Evolutionary conservation across 2,329 filamentous ascomycete genomes (phyloP).

Genomic region (Fusarium veterinarium): DNA sequence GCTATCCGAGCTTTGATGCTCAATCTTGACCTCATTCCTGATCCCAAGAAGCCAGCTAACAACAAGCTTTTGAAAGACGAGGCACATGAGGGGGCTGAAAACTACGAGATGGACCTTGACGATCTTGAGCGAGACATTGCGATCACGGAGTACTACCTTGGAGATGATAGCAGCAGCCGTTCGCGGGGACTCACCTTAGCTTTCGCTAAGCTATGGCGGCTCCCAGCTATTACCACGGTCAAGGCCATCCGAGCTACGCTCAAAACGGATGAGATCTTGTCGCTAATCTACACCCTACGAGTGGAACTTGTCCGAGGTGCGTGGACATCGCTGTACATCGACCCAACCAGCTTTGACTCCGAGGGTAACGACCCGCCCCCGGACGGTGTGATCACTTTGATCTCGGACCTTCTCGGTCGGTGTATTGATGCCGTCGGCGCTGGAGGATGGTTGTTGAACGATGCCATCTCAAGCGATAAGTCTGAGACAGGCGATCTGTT

Average conservation of each 20-base stretch:
- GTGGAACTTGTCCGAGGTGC: constrained; percentile 79
- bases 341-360: constrained; percentile 61
- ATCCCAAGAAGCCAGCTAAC: constrained; percentile 49
- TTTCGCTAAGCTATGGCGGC: constrained; percentile 75
- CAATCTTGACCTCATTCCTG: constrained; percentile 71
- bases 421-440: constrained; percentile 81
- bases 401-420: constrained; percentile 77
- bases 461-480: constrained; percentile 63
- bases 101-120: constrained; percentile 66
- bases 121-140: constrained; percentile 73
- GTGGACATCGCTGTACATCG: constrained; percentile 80
- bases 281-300: constrained; percentile 77
- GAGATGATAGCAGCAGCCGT: constrained; percentile 71
- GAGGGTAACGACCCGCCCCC: constrained; percentile 61
- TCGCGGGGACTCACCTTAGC: constrained; percentile 74
- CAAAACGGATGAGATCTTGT: constrained; percentile 74
- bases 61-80: constrained; percentile 50
- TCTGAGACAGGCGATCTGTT: constrained; percentile 73
- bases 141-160: constrained; percentile 74
- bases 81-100: constrained; percentile 45
- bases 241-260: constrained; percentile 72
- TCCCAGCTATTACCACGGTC: constrained; percentile 70
- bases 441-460: constrained; percentile 78
- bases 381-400: constrained; percentile 76
- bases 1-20: constrained; percentile 75